phyloP scores from a whole-genome alignment of 192 early-diverging fungal genomes.

The Coemansia sp. region DNA sequence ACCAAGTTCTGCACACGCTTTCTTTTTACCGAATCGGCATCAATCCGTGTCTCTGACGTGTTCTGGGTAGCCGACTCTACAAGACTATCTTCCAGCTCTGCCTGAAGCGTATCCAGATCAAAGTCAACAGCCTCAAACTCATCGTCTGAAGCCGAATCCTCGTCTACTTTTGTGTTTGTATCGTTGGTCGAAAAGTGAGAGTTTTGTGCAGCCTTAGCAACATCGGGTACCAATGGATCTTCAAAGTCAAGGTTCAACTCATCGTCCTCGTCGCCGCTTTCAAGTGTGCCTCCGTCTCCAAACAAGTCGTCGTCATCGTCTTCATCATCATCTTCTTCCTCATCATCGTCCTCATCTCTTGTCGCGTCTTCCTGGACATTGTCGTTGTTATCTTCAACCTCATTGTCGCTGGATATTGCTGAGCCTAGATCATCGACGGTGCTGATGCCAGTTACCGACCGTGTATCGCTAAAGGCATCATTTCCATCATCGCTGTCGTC shows the following conservation, averaged over 20 bases:
- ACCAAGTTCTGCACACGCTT: constrained; percentile 23
- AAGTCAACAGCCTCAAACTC: constrained; percentile 55
- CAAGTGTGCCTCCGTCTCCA: constrained; percentile 28
- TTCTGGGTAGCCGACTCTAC: not conserved
- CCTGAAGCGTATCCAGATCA: constrained; percentile 23
- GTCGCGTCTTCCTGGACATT: not conserved
- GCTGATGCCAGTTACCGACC: constrained; percentile 30
- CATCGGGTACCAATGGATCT: constrained; percentile 20
- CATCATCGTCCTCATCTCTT: not conserved
- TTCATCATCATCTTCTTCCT: constrained; percentile 18
- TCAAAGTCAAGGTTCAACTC: constrained; percentile 40
- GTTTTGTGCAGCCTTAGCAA: not conserved
- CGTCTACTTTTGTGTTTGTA: constrained; percentile 21
- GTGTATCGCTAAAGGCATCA: constrained; percentile 11
- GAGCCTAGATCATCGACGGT: constrained; percentile 8
- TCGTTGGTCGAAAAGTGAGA: constrained; percentile 14
- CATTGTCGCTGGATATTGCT: constrained; percentile 10
- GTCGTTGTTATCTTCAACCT: not conserved
- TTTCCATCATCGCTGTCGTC: constrained; percentile 24
- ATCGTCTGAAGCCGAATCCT: constrained; percentile 49
- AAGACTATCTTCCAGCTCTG: constrained; percentile 24
- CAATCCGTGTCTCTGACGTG: not conserved
- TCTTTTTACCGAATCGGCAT: constrained; percentile 6
- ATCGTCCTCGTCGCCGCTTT: constrained; percentile 32
- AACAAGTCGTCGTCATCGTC: constrained; percentile 36